Evolutionary conservation across 129 eudicot genomes (phyloP), one percentile per base, ranked within the genome.

Genomic region (Logfia minima): DNA sequence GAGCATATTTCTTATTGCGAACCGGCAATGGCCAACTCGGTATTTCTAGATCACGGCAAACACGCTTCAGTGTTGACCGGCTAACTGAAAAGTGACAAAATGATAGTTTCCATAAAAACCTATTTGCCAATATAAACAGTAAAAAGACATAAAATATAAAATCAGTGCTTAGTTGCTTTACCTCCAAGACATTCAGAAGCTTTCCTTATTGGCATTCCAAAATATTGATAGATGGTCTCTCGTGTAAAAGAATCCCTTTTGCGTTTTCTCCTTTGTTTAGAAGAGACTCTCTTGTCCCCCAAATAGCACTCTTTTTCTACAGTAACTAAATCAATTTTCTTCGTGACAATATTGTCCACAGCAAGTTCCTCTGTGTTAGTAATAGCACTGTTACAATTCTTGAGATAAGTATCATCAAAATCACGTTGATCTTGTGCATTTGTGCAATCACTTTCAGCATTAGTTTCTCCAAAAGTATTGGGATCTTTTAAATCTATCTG

Each of bases 31-130:
- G 71, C 74, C 75, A 71, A 52, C 64, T 52, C 28, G 64, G 26
- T 51, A 76, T 76, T 52, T 17, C 43, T 19, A 48, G 53, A 66
- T 66, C 22, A n/a, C 66, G 43, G 55, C 74, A 76, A 59, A 76
- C 21, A 24, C 74, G 74, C 53, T 76, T 76, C 1, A 66, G 74
- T 21, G 80, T 66, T 52, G 80, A 76, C 21, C 80, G 55, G 74
- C 74, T 76, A 76, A 66, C 80, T 76, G 41, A 48, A 52, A 52
- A 16, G 7, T 19, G 19, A 13, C 22, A 29, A 19, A 71, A 26
- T 8, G 23, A 56, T 18, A 10, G 29, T 26, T 26, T 26, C 29
- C 29, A 26, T 34, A 34, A 34, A 34, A 34, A 34, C 8, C 1
- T 1, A 34, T 34, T 0, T 6, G 8, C 55, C 55, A 48, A 48